Evolutionary conservation across 1,139 yeast genomes (phyloP), one percentile per base, ranked within the genome.

Genomic region (Candida smagusa): DNA sequence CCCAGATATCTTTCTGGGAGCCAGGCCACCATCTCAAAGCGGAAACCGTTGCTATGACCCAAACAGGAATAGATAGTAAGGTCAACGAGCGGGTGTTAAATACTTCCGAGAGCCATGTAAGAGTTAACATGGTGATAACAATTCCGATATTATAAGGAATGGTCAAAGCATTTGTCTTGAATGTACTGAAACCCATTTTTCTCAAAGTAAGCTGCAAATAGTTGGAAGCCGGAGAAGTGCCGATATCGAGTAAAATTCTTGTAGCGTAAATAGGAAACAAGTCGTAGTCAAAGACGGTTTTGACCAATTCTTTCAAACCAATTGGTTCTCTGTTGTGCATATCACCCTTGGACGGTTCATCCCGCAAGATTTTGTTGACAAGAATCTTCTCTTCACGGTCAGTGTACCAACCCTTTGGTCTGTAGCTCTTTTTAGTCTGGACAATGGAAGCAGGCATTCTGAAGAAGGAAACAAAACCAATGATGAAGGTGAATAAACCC

Each of bases 371-470:
- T 33, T 57, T 49, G 39, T 61, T 61, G 9, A 61, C 65, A 12
- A 55, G 47, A 30, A 64, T 61, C 41, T 55, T 61, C 34, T 59
- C 68, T 42, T 65, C 68, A 35, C 68, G 43, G 3, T 62, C 68
- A 16, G 64, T 56, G 34, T 54, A 65, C 69, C 68, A 65, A 12
- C 68, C 69, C 16, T 63, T 59, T 26, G 55, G 55, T 6, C 59
- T 41, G 31, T 47, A 56, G 54, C 57, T 53, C 8, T 44, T 39
- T 34, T 46, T 56, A 7, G 66, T 63, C 36, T 58, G 59, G 6
- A 54, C 61, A 1, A 58, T 65, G 5, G 66, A 60, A 4, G 68
- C 61, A 4, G 64, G 65, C 68, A 64, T 64, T 35, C 53, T 54
- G 48, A 56, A 61, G 44, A 43, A 62, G 1, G 63, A 58, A 27